Conservation (phyloP, 2,329 filamentous ascomycete species). For the Orbilia oligospora region DNA sequence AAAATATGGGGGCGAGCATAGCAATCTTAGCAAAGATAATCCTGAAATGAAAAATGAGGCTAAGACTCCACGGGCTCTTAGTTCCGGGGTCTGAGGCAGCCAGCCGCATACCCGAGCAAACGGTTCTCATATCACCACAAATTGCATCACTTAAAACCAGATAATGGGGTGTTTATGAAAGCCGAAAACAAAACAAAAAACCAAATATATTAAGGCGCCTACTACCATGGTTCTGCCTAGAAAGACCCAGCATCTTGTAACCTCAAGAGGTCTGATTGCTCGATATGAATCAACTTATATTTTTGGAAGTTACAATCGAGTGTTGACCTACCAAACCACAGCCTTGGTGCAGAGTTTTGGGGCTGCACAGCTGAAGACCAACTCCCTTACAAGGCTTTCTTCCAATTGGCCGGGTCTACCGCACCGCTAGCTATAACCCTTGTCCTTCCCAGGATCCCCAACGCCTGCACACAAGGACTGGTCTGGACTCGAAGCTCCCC, state of each 20-base stretch:
- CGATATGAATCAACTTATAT: slow-evolving; percentile 27
- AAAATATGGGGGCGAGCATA: slow-evolving; percentile 65
- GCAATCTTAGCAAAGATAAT: slow-evolving; percentile 65
- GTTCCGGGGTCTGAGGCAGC: slow-evolving; percentile 56
- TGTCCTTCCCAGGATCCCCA: slow-evolving; percentile 41
- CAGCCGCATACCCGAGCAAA: slow-evolving; percentile 43
- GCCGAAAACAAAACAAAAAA: not conserved
- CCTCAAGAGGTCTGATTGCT: slow-evolving; percentile 30
- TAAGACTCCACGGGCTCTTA: slow-evolving; percentile 44
- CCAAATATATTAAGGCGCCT: slow-evolving; percentile 28
- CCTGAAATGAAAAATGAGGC: slow-evolving; percentile 60
- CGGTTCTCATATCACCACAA: slow-evolving; percentile 31
- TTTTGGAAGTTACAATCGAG: slow-evolving; percentile 36
- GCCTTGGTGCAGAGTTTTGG: not conserved
- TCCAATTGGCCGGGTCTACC: slow-evolving; percentile 45
- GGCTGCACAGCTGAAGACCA: slow-evolving; percentile 44
- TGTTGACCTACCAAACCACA: not conserved
- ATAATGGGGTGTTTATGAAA: slow-evolving; percentile 4
- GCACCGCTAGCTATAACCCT: slow-evolving; percentile 22
- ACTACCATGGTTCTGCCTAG: slow-evolving; percentile 52
- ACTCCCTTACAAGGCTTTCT: slow-evolving; percentile 20
- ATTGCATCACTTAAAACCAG: slow-evolving; percentile 52
- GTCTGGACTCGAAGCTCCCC: slow-evolving; percentile 52
- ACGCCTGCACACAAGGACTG: slow-evolving; percentile 39
- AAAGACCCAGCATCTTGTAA: not conserved